Percentiles rank a stretch among this genome's conserved stretches.
Conservation (phyloP, 306 rosid species). For the Hippophae tibetana region DNA sequence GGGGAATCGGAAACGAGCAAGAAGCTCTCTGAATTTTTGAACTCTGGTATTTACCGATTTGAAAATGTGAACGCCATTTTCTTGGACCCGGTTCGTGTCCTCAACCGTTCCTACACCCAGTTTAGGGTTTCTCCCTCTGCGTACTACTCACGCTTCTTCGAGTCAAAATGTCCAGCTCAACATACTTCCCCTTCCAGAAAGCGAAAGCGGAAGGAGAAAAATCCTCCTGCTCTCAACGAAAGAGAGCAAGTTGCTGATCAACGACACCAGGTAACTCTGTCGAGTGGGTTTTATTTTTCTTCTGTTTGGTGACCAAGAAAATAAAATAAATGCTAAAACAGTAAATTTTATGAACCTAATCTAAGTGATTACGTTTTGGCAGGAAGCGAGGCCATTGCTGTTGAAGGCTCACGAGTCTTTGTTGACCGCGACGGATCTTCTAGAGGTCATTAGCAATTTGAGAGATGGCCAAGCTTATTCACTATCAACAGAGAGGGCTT, state of each 20-base stretch:
- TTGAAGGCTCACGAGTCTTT: slow-evolving; percentile 54
- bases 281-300: not conserved
- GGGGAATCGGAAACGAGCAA: slow-evolving; percentile 17
- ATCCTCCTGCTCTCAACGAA: slow-evolving; percentile 43
- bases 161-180: slow-evolving; percentile 19
- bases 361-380: slow-evolving; percentile 6
- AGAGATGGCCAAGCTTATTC: slow-evolving; percentile 28
- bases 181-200: slow-evolving; percentile 29
- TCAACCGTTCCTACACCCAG: slow-evolving; percentile 55
- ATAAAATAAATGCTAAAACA: not conserved
- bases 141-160: slow-evolving; percentile 62
- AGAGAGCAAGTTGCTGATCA: slow-evolving; percentile 61
- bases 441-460: slow-evolving; percentile 38
- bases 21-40: slow-evolving; percentile 27
- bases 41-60: slow-evolving; percentile 48
- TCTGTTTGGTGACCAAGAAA: slow-evolving; percentile 4
- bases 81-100: slow-evolving; percentile 68
- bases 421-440: slow-evolving; percentile 36
- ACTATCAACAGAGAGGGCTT: slow-evolving; percentile 5
- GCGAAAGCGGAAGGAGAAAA: slow-evolving; percentile 42
- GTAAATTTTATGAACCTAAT: too few relatives aligned
- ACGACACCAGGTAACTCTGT: slow-evolving; percentile 56
- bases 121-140: slow-evolving; percentile 55
- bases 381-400: slow-evolving; percentile 65
- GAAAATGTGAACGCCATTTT: slow-evolving; percentile 40